Conservation (phyloP, 208 protist species). For the Endotrypanum monterogeii region DNA sequence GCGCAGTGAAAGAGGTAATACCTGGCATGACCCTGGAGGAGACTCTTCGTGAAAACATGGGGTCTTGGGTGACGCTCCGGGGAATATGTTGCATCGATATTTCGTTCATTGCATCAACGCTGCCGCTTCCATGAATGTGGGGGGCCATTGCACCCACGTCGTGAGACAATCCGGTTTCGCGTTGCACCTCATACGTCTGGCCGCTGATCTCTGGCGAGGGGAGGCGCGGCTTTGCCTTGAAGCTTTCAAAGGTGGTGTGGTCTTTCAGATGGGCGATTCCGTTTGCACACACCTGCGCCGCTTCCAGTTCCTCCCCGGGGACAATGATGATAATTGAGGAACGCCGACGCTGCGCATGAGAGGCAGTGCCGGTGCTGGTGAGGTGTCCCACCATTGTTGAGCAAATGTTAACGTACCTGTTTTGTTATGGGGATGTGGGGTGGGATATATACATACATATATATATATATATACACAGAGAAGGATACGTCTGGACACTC, state of each 20-base stretch:
- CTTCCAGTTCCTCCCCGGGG: slow-evolving; percentile 13
- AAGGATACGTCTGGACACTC: too few relatives aligned
- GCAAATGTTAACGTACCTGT: not conserved
- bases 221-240: slow-evolving; percentile 32
- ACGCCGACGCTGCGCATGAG: slow-evolving; percentile 4
- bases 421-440: not conserved
- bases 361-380: not conserved
- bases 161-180: not conserved
- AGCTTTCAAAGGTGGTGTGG: slow-evolving; percentile 21
- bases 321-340: slow-evolving; percentile 28
- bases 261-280: not conserved
- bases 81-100: not conserved
- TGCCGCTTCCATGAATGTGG: not conserved
- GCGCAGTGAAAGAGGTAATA: not conserved
- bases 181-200: not conserved
- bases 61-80: not conserved
- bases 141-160: not conserved
- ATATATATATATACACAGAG: too few relatives aligned
- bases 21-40: not conserved
- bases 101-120: not conserved
- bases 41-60: not conserved
- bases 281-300: not conserved
- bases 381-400: slow-evolving; percentile 10
- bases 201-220: not conserved
- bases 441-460: too few relatives aligned